phyloP scores from a whole-genome alignment of 306 rosid species.

The Vachellia collinsii region DNA sequence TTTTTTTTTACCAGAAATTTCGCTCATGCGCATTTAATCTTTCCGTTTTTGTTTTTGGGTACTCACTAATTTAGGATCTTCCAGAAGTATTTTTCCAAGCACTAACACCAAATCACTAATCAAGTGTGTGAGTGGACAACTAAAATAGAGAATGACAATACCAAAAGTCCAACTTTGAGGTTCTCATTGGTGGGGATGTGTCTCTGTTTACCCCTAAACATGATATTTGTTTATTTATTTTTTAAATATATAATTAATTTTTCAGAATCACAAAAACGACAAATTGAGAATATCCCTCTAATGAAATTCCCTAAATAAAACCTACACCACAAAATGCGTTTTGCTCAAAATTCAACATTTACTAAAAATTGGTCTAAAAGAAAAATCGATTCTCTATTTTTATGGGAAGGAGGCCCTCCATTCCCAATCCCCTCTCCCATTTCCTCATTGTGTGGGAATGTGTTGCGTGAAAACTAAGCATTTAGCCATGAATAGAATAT shows the following conservation, averaged over 20 bases:
- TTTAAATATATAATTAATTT: not conserved
- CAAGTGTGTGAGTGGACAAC: not conserved
- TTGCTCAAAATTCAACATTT: not conserved
- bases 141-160: not conserved
- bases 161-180: not conserved
- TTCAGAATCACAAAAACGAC: not conserved
- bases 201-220: not conserved
- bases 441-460: no score
- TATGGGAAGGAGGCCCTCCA: no score
- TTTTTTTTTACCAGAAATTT: not conserved
- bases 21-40: not conserved
- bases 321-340: not conserved
- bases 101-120: not conserved
- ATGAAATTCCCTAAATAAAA: not conserved
- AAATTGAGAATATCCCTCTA: not conserved
- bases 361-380: no score
- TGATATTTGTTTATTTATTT: not conserved
- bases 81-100: not conserved
- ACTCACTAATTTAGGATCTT: not conserved
- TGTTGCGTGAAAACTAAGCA: no score
- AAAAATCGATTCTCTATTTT: no score
- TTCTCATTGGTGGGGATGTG: not conserved
- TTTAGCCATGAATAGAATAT: no score
- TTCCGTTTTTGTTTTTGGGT: not conserved
- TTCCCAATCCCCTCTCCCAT: no score